Evolutionary conservation across 805 yeast species (phyloP).

Genomic region (Diddensiella santjacobensis): DNA sequence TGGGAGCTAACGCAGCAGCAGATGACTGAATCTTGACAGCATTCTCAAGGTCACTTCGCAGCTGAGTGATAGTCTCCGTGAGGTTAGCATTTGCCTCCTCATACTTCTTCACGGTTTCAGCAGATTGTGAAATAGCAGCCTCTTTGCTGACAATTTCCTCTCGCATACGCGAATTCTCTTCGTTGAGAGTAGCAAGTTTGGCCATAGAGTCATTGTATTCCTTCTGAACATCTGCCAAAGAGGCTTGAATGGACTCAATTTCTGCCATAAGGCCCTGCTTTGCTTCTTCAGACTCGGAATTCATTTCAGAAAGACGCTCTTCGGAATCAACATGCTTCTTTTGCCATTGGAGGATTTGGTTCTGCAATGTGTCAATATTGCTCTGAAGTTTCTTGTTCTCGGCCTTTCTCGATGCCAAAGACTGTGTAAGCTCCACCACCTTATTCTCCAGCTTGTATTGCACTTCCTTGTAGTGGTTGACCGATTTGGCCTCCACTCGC

Average conservation of each 20-base stretch:
- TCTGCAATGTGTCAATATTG: conserved; percentile 47
- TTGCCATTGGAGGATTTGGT: conserved; percentile 30
- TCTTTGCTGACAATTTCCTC: conserved; percentile 28
- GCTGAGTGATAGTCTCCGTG: conserved; percentile 26
- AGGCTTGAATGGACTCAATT: conserved; percentile 19
- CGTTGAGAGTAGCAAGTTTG: conserved; percentile 31
- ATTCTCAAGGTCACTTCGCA: conserved; percentile 51
- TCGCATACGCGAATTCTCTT: conserved; percentile 26
- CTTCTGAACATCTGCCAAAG: conserved; percentile 25
- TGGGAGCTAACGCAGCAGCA: conserved; percentile 35
- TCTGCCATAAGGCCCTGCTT: conserved; percentile 19
- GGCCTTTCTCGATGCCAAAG: conserved; percentile 69
- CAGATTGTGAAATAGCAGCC: conserved; percentile 23
- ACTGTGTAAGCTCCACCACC: conserved; percentile 92
- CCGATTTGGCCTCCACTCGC: conserved; percentile 88
- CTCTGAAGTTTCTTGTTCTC: conserved; percentile 71
- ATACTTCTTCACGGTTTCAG: conserved; percentile 28
- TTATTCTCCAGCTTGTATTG: conserved; percentile 93
- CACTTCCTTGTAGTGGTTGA: conserved; percentile 82
- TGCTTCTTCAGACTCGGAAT: conserved; percentile 26
- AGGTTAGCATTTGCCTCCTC: conserved; percentile 21
- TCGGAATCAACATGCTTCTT: conserved; percentile 27
- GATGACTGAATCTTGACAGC: conserved; percentile 26
- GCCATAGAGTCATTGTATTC: conserved; percentile 27
- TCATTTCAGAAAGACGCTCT: conserved; percentile 26